phyloP scores from a whole-genome alignment of 192 early-diverging fungal species.

The Coemansia sp. region DNA sequence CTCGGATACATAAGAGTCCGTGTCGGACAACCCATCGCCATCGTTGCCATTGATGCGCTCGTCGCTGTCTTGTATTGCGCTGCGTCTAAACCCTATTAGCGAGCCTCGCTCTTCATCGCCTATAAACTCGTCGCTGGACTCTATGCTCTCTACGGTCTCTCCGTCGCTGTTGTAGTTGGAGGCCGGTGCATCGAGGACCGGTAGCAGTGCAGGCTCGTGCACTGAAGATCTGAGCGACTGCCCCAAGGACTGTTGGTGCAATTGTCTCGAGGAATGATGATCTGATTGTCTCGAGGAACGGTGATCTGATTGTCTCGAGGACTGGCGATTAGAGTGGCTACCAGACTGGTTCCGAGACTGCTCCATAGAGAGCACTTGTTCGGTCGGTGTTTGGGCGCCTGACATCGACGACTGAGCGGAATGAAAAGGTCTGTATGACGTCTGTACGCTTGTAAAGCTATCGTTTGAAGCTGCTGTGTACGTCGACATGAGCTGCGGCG shows the following conservation, averaged over 20 bases:
- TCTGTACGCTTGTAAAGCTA: constrained; percentile 21
- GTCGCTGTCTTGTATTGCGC: background rate
- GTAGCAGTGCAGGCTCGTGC: constrained; percentile 31
- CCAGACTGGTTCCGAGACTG: no score
- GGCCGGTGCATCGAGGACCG: background rate
- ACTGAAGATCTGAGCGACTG: constrained; percentile 1
- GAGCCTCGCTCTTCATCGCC: constrained; percentile 5
- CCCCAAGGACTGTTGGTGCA: background rate
- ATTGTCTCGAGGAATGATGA: no score
- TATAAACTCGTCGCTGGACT: constrained; percentile 3
- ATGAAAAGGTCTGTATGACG: constrained; percentile 16
- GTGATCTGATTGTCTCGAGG: no score
- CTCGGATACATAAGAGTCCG: constrained; percentile 42
- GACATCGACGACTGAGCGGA: constrained; percentile 32
- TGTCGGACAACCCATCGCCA: constrained; percentile 6
- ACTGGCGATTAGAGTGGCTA: background rate
- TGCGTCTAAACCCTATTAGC: constrained; percentile 16
- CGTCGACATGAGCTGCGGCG: no score
- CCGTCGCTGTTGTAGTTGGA: constrained; percentile 6
- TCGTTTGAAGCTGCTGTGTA: constrained; percentile 6
- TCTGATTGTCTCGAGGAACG: background rate
- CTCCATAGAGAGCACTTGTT: no score
- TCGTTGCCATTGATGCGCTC: background rate
- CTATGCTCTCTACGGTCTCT: constrained; percentile 16
- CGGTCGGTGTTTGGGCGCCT: constrained; percentile 1